These are phyloP conservation scores for Apiospora kogelbergensis DNA, from an alignment of 2,329 filamentous ascomycete genomes.

Conservation along the genomic window DNA sequence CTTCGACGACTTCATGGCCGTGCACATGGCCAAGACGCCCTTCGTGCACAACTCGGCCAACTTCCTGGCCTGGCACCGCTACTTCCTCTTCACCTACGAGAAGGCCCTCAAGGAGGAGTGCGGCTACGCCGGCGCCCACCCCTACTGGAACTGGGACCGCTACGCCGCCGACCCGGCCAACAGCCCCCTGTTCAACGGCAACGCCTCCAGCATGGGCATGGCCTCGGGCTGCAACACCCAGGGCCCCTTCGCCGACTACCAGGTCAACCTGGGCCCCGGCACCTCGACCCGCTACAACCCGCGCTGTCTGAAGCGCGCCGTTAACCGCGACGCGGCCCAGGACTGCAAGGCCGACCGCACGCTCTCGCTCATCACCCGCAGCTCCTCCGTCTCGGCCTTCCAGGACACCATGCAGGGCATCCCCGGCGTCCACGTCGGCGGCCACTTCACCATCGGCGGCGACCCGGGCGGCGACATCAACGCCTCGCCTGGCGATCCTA, in stretches of 20 bases:
- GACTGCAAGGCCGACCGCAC: constrained; percentile 28
- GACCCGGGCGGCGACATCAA: constrained; percentile 24
- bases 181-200: constrained; percentile 49
- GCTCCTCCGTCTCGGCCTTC: constrained; percentile 32
- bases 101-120: constrained; percentile 24
- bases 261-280: constrained; percentile 30
- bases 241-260: constrained; percentile 38
- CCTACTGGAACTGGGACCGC: constrained; percentile 45
- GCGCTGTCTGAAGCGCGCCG: constrained; percentile 31
- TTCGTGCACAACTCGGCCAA: constrained; percentile 24
- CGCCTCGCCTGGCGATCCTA: constrained; percentile 20
- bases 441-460: constrained; percentile 31
- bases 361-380: constrained; percentile 16
- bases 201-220: constrained; percentile 41
- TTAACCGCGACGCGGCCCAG: constrained; percentile 22
- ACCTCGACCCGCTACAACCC: constrained; percentile 32
- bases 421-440: constrained; percentile 27
- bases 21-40: constrained; percentile 23
- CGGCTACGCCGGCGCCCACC: constrained; percentile 22
- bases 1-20: constrained; percentile 29
- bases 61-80: constrained; percentile 26
- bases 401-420: constrained; percentile 36
- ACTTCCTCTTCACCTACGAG: constrained; percentile 22
- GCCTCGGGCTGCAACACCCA: constrained; percentile 45
- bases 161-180: constrained; percentile 37